These are phyloP conservation scores for Fusarium luffae DNA, from an alignment of 2,329 filamentous ascomycete species.

Conservation along the genomic window DNA sequence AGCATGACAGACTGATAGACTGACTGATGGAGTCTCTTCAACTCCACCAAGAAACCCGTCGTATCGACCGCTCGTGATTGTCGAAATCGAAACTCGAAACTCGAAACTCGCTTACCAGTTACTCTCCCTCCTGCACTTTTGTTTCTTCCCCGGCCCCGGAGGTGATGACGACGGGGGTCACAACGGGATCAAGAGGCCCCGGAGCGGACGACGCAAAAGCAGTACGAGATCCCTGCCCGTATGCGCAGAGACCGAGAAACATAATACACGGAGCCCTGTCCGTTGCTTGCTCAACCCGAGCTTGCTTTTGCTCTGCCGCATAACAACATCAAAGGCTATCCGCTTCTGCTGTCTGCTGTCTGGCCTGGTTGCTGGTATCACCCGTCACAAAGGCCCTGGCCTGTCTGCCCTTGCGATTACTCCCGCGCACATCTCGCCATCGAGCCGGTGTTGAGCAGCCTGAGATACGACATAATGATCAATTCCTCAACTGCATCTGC, in stretches of 20 bases:
- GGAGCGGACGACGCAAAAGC: conserved; percentile 35
- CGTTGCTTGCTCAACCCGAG: conserved; percentile 44
- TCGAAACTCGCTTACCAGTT: conserved; percentile 4
- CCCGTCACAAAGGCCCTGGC: conserved; percentile 30
- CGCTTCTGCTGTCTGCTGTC: conserved; percentile 7
- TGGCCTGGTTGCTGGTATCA: conserved; percentile 31
- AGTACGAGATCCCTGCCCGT: conserved; percentile 36
- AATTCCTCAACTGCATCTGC: conserved; percentile 27
- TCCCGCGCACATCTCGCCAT: conserved; percentile 40
- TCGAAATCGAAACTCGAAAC: not conserved
- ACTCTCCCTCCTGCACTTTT: not conserved
- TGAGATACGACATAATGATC: conserved; percentile 25
- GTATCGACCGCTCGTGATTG: conserved; percentile 7
- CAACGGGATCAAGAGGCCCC: conserved; percentile 38
- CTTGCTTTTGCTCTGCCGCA: conserved; percentile 42
- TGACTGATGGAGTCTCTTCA: conserved; percentile 11
- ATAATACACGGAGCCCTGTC: conserved; percentile 41
- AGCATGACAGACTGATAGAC: not conserved
- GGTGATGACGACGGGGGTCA: conserved; percentile 38
- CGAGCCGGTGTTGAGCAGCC: conserved; percentile 27
- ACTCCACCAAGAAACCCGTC: conserved; percentile 6
- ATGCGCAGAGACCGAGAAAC: conserved; percentile 34
- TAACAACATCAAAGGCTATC: conserved; percentile 23
- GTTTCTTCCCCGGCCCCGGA: conserved; percentile 34
- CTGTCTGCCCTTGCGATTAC: conserved; percentile 18